Percentiles rank a stretch among this genome's conserved stretches.
Evolutionary conservation across 441 rosid genomes (phyloP).

Genomic region (Bruguiera hainesii): DNA sequence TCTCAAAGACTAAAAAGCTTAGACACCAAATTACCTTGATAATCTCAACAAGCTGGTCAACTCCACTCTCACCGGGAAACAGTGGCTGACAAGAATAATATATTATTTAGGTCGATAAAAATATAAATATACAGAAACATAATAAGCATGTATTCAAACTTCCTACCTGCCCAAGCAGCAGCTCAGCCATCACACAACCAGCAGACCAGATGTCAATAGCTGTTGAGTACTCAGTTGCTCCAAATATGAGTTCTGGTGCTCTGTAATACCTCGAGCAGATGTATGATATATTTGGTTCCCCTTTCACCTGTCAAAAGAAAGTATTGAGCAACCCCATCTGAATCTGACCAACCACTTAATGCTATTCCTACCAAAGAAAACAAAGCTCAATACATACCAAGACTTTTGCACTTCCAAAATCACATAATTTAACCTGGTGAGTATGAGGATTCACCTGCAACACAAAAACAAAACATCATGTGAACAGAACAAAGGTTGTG

Average conservation of each 20-base stretch:
- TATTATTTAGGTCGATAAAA: constrained; percentile 3
- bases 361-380: not conserved
- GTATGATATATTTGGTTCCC: constrained; percentile 96
- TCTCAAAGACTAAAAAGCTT: not conserved
- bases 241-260: constrained; percentile 97
- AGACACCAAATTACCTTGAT: constrained; percentile 60
- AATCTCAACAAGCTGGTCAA: constrained; percentile 98
- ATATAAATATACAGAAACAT: constrained; percentile 3
- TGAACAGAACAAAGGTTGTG: too few relatives aligned
- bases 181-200: constrained; percentile 90
- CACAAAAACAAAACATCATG: constrained; percentile 6
- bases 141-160: constrained; percentile 14
- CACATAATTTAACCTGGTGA: constrained; percentile 93
- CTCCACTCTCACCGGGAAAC: constrained; percentile 93
- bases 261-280: constrained; percentile 95
- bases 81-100: constrained; percentile 60
- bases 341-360: not conserved
- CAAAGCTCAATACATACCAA: constrained; percentile 49
- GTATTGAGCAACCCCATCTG: constrained; percentile 11
- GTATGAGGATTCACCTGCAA: constrained; percentile 93
- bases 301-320: constrained; percentile 62
- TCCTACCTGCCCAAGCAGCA: constrained; percentile 82
- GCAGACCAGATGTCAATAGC: constrained; percentile 98
- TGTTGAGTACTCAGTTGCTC: constrained; percentile 89
- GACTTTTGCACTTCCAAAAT: constrained; percentile 98